These are phyloP conservation scores for Trapa bicornis DNA, from an alignment of 345 rosid genomes.

Conservation along the genomic window DNA sequence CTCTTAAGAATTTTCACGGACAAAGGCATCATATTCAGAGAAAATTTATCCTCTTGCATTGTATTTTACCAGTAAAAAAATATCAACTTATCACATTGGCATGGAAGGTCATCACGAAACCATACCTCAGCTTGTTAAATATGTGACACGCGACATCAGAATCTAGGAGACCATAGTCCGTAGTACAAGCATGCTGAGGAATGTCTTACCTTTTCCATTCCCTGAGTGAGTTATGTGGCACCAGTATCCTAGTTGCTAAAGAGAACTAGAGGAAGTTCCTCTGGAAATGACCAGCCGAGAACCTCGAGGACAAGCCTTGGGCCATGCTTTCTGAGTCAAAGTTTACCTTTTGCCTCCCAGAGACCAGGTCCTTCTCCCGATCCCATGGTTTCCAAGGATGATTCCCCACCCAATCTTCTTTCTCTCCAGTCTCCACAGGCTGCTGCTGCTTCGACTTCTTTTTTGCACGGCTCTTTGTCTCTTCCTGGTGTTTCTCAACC, in stretches of 20 bases:
- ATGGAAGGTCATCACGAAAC: not conserved
- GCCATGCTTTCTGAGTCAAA: slow-evolving; percentile 56
- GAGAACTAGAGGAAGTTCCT: slow-evolving; percentile 49
- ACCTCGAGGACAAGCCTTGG: slow-evolving; percentile 64
- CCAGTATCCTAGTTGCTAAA: not conserved
- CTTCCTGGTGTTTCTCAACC: slow-evolving; percentile 71
- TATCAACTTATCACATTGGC: not conserved
- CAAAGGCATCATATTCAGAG: not conserved
- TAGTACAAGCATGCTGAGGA: not conserved
- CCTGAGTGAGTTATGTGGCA: not conserved
- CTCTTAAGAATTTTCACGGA: not conserved
- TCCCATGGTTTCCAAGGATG: slow-evolving; percentile 99
- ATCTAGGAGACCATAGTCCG: not conserved
- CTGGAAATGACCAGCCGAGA: slow-evolving; percentile 71
- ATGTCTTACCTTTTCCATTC: not conserved
- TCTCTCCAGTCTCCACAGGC: slow-evolving; percentile 36
- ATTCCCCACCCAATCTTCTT: slow-evolving; percentile 72
- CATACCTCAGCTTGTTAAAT: not conserved
- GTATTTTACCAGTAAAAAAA: not conserved
- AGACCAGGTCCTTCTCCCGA: slow-evolving; percentile 68
- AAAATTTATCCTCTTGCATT: not conserved
- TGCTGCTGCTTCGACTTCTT: slow-evolving; percentile 23
- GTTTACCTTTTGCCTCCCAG: slow-evolving; percentile 61
- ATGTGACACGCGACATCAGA: not conserved
- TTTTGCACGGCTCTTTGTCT: slow-evolving; percentile 18